Evolutionary conservation across 176 grass and related monocot genomes (phyloP).

Genomic region (Juncus inflexus): DNA sequence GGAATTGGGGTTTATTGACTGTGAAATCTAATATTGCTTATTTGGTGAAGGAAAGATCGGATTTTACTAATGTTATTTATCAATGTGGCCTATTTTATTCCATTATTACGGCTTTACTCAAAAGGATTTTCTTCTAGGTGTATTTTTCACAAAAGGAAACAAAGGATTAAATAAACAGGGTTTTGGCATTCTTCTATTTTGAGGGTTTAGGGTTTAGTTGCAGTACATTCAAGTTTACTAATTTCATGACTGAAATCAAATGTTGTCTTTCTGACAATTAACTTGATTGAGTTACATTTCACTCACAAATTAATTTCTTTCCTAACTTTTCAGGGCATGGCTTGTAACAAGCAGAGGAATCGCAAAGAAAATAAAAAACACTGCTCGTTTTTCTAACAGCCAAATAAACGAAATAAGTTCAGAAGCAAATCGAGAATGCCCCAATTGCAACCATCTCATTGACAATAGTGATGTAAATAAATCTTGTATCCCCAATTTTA

Average conservation of each 20-base stretch:
- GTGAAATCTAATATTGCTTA: slow-evolving; percentile 11
- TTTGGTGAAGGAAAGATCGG: not conserved
- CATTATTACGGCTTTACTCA: not conserved
- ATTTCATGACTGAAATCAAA: not conserved
- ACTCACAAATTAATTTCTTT: slow-evolving; percentile 10
- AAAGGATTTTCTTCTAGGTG: not conserved
- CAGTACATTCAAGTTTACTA: not conserved
- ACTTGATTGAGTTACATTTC: not conserved
- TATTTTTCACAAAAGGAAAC: not conserved
- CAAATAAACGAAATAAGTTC: slow-evolving; percentile 52
- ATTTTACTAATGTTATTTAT: not conserved
- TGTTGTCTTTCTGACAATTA: not conserved
- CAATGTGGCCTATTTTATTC: not conserved
- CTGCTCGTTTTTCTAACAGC: slow-evolving; percentile 19
- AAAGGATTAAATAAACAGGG: not conserved
- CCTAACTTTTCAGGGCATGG: slow-evolving; percentile 52
- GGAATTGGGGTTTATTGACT: not conserved
- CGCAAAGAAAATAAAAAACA: slow-evolving; percentile 78
- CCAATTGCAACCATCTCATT: slow-evolving; percentile 71
- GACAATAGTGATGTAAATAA: slow-evolving; percentile 88
- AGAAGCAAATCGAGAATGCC: slow-evolving; percentile 66
- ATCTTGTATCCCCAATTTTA: not conserved
- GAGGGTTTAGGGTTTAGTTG: not conserved
- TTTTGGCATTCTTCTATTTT: not conserved
- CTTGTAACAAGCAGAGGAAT: slow-evolving; percentile 69